A percentile compares a stretch with the other conserved stretches of the same genome.
These are phyloP conservation scores for Chlorella sp. DNA, from an alignment of 139 green algal genomes.

Conservation along the genomic window DNA sequence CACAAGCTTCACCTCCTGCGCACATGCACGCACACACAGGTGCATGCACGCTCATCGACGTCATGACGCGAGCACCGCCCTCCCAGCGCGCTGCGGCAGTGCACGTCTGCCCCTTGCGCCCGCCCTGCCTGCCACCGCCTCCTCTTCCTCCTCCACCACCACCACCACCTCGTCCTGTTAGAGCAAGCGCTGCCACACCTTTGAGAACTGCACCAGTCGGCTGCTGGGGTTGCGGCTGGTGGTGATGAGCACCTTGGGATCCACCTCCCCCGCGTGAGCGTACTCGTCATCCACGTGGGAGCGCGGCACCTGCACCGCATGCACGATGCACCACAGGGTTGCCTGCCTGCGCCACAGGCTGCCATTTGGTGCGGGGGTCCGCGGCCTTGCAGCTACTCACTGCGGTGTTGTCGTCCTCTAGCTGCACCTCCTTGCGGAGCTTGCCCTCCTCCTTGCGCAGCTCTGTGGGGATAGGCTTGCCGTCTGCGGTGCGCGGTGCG, in stretches of 20 bases:
- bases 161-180: too few species aligned
- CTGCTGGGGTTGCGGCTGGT: conserved; percentile 88
- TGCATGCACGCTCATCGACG: too few species aligned
- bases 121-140: too few species aligned
- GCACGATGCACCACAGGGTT: conserved; percentile 24
- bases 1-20: conserved; percentile 88
- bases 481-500: conserved; percentile 87
- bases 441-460: conserved; percentile 69
- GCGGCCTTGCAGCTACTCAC: too few species aligned
- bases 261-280: conserved; percentile 69
- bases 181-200: conserved; percentile 58
- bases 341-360: too few species aligned
- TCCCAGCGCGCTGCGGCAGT: too few species aligned
- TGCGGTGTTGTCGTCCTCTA: conserved; percentile 97
- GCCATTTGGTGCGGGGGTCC: too few species aligned
- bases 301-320: conserved; percentile 14
- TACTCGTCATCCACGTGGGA: conserved; percentile 98
- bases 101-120: too few species aligned
- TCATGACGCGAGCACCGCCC: too few species aligned
- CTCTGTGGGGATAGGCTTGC: conserved; percentile 95
- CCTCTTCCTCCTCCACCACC: too few species aligned
- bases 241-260: conserved; percentile 93
- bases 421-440: conserved; percentile 75
- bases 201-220: conserved; percentile 90
- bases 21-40: too few species aligned